Percentiles rank a stretch among this genome's conserved stretches.
Conservation (phyloP, 73 alveolate genomes). For the Paramecium pentaurelia region DNA sequence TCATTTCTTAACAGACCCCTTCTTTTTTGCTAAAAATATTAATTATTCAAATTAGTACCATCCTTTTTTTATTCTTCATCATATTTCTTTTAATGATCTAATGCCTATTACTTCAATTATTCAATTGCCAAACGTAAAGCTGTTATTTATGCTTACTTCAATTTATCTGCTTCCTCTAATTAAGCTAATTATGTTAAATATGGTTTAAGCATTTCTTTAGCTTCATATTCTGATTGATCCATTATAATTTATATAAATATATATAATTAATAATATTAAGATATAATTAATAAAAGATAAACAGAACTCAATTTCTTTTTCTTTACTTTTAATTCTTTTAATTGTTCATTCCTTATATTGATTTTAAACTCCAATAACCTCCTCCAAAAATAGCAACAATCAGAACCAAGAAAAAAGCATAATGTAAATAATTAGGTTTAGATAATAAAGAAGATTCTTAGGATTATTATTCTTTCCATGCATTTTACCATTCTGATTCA, state of each 20-base stretch:
- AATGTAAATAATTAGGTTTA: not conserved
- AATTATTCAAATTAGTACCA: not conserved
- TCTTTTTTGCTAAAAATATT: not conserved
- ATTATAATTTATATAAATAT: not conserved
- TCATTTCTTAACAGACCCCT: not conserved
- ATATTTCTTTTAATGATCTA: slow-evolving; percentile 6
- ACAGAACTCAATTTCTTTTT: not conserved
- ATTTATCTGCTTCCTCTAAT: slow-evolving; percentile 19
- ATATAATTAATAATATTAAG: not conserved
- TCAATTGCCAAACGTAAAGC: not conserved
- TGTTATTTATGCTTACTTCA: slow-evolving; percentile 29
- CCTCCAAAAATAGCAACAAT: not conserved
- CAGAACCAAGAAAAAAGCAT: not conserved
- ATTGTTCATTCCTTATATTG: not conserved
- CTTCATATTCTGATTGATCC: slow-evolving; percentile 12
- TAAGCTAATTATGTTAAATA: not conserved
- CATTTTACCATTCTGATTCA: not conserved
- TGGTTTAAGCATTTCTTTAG: not conserved
- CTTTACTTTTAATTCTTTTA: not conserved
- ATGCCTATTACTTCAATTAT: not conserved
- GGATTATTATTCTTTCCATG: not conserved
- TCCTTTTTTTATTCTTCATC: slow-evolving; percentile 28
- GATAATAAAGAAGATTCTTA: not conserved
- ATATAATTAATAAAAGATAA: not conserved
- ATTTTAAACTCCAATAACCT: slow-evolving; percentile 13